Evolutionary conservation across 768 basidiomycete genomes (phyloP).

Genomic region (Tylopilus sp.): DNA sequence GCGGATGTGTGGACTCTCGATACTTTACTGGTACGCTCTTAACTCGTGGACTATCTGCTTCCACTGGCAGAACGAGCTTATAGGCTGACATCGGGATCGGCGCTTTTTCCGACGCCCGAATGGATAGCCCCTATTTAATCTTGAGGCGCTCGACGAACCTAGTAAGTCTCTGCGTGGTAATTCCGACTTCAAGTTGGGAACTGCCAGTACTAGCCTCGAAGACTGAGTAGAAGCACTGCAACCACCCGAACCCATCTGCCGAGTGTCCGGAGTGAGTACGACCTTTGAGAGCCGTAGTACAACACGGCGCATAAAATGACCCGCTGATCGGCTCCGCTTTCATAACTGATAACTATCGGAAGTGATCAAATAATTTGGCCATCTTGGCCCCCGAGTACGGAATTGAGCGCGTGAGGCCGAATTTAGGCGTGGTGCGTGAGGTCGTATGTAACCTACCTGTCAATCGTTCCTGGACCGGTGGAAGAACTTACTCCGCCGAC

Average conservation of each 20-base stretch:
- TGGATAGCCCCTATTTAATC: too few relatives aligned
- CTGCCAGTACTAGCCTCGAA: constrained; percentile 43
- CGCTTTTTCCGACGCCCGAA: too few relatives aligned
- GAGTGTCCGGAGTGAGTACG: background rate
- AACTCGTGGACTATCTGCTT: too few relatives aligned
- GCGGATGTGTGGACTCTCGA: too few relatives aligned
- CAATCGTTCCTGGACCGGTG: background rate
- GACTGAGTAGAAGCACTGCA: constrained; percentile 60
- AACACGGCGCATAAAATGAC: constrained; percentile 10
- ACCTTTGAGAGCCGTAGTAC: too few relatives aligned
- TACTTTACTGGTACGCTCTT: too few relatives aligned
- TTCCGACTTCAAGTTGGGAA: constrained; percentile 18
- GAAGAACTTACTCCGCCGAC: constrained; percentile 40
- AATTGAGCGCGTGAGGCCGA: constrained; percentile 62
- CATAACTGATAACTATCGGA: constrained; percentile 49
- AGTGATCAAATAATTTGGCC: constrained; percentile 55
- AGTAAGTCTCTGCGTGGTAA: constrained; percentile 40
- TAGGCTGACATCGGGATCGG: too few relatives aligned
- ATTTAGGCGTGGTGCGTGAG: constrained; percentile 65
- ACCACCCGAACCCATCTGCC: constrained; percentile 53
- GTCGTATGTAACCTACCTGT: constrained; percentile 44
- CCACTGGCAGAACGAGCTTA: too few relatives aligned
- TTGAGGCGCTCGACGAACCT: too few relatives aligned
- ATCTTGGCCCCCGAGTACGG: constrained; percentile 49
- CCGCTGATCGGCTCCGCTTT: constrained; percentile 54